These are phyloP conservation scores for Juncus inflexus DNA, from an alignment of 176 grass and related monocot genomes.

Conservation along the genomic window DNA sequence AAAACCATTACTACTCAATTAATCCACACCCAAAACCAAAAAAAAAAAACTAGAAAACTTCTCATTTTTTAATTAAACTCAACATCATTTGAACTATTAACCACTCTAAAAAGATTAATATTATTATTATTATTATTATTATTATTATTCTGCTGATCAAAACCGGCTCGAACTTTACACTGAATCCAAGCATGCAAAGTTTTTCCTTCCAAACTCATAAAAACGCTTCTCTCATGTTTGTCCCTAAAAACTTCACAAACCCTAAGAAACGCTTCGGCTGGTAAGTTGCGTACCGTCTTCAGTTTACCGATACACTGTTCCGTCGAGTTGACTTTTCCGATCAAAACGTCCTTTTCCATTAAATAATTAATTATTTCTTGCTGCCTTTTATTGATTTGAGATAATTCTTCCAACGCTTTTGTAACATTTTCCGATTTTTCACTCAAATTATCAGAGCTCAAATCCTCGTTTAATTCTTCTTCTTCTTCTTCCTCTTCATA, in stretches of 20 bases:
- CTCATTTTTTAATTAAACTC: no score
- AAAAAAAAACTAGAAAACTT: no score
- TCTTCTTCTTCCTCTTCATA: background rate
- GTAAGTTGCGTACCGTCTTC: slow-evolving; percentile 23
- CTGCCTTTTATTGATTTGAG: slow-evolving; percentile 16
- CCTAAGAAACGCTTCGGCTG: slow-evolving; percentile 27
- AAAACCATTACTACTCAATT: no score
- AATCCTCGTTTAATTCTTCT: slow-evolving; percentile 12
- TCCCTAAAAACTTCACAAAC: slow-evolving; percentile 32
- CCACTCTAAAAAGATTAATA: no score
- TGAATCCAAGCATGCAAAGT: slow-evolving; percentile 31
- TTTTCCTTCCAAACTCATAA: slow-evolving; percentile 31
- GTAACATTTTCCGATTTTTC: slow-evolving; percentile 12
- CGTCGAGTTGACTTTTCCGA: slow-evolving; percentile 18
- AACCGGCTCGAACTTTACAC: slow-evolving; percentile 11
- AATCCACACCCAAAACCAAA: no score
- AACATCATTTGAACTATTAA: no score
- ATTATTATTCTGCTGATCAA: slow-evolving; percentile 4
- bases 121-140: no score
- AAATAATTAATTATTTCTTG: slow-evolving; percentile 28
- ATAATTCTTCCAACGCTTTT: slow-evolving; percentile 33
- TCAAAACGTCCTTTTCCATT: slow-evolving; percentile 17
- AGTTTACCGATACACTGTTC: slow-evolving; percentile 35
- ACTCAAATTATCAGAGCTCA: slow-evolving; percentile 17
- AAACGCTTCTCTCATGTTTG: slow-evolving; percentile 28